Conservation (phyloP, 768 basidiomycete species). For the Amanita inopinata region DNA sequence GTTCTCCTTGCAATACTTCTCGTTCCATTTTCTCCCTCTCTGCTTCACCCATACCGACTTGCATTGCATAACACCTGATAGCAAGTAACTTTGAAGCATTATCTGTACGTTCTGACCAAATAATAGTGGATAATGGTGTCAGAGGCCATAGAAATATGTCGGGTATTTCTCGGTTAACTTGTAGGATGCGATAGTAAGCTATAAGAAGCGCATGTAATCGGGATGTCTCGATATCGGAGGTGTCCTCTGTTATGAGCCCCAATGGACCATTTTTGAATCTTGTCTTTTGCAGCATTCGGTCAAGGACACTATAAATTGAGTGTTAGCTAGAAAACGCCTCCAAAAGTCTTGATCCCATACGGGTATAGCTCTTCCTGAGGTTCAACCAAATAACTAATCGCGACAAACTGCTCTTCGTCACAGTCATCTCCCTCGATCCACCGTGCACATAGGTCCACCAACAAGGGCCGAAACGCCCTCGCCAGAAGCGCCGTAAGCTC, state of each 20-base stretch:
- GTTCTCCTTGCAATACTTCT: conserved; percentile 44
- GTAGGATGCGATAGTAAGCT: conserved; percentile 73
- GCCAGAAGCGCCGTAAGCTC: conserved; percentile 57
- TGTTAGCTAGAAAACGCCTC: conserved; percentile 11
- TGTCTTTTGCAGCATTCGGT: conserved; percentile 35
- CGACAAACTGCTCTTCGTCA: conserved; percentile 36
- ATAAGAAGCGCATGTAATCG: conserved; percentile 66
- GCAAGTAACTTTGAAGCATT: conserved; percentile 57
- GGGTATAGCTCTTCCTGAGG: conserved; percentile 63
- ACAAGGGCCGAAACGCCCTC: conserved; percentile 61
- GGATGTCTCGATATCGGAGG: conserved; percentile 25
- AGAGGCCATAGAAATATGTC: conserved; percentile 52
- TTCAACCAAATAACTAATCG: conserved; percentile 56
- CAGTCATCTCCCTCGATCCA: conserved; percentile 61
- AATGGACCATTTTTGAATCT: conserved; percentile 46
- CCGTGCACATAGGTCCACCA: conserved; percentile 70
- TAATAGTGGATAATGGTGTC: conserved; percentile 37
- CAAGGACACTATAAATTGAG: conserved; percentile 39
- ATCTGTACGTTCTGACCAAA: conserved; percentile 40
- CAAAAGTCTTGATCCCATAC: conserved; percentile 30
- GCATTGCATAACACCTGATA: conserved; percentile 68
- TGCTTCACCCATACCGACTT: conserved; percentile 69
- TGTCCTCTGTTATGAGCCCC: conserved; percentile 26
- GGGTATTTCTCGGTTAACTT: conserved; percentile 64
- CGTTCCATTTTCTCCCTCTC: conserved; percentile 61